phyloP scores from a whole-genome alignment of 768 basidiomycete species.

The Hortiboletus flavorubellus region DNA sequence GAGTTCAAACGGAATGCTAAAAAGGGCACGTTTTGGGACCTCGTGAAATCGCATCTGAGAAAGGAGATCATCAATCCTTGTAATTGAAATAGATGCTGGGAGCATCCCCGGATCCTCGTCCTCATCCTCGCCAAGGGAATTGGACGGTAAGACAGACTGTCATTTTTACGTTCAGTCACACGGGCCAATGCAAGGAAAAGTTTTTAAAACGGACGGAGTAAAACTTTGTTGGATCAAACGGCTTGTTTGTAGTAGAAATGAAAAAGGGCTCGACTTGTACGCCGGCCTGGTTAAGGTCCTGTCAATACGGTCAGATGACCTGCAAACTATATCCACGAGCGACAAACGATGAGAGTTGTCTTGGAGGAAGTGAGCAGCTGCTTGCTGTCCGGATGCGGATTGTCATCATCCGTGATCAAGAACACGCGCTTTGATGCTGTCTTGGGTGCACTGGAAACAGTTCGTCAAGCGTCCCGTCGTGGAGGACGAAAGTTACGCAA shows the following conservation, averaged over 20 bases:
- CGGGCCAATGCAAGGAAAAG: background rate
- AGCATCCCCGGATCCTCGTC: slow-evolving; percentile 51
- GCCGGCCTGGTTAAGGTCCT: slow-evolving; percentile 83
- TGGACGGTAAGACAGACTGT: slow-evolving; percentile 59
- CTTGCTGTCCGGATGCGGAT: slow-evolving; percentile 47
- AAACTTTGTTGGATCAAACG: slow-evolving; percentile 73
- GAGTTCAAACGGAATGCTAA: slow-evolving; percentile 77
- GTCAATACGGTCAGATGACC: slow-evolving; percentile 1
- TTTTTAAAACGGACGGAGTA: slow-evolving; percentile 57
- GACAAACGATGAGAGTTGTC: slow-evolving; percentile 64
- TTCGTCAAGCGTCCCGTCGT: background rate
- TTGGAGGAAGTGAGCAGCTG: slow-evolving; percentile 66
- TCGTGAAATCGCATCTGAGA: slow-evolving; percentile 80
- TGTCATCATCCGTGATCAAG: slow-evolving; percentile 75
- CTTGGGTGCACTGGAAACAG: slow-evolving; percentile 63
- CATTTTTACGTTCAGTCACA: slow-evolving; percentile 4
- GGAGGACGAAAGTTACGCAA: slow-evolving; percentile 33
- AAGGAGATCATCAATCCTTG: slow-evolving; percentile 74
- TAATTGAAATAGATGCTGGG: slow-evolving; percentile 69
- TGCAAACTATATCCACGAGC: background rate
- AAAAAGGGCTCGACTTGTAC: slow-evolving; percentile 87
- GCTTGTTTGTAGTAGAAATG: slow-evolving; percentile 62
- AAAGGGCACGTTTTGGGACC: slow-evolving; percentile 77
- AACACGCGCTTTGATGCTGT: slow-evolving; percentile 92
- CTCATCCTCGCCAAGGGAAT: slow-evolving; percentile 41